Base-by-base conservation (phyloP, 2,329 filamentous ascomycete genomes). In the Talaromyces amestolkiae region DNA sequence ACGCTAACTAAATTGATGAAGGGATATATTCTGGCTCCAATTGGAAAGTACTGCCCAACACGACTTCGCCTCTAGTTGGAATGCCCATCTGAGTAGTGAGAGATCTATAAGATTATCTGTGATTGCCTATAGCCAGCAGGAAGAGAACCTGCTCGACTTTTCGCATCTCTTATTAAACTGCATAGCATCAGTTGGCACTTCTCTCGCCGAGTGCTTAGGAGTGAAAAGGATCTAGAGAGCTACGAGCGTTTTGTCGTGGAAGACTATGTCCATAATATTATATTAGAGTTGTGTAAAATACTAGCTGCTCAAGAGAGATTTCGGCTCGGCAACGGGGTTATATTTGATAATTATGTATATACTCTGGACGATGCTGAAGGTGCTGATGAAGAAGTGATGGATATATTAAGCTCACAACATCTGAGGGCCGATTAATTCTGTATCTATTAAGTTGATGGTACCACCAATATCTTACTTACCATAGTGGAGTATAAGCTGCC, bases 21-120 rank as follows among this genome's bases (percentile, higher is more conserved):
- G 37, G 70, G 70, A n/a, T 66, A 66, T 62, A 73, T 72, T 37
- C 66, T 69, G 1, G 24, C 63, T 43, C 72, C 69, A 10, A 70
- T 61, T 8, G 69, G 70, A 24, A 74, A 74, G 64, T 66, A 69
- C 58, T 75, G 70, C 63, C 73, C 70, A 8, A 67, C 45, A 31
- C 61, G 65, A 58, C 66, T 74, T 22, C 54, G 63, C 33, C 51
- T 24, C 22, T 75, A 69, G 72, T 56, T 60, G 13, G 68, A 72
- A 39, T 75, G 69, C 58, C 39, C 65, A 65, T 41, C 15, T 10
- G 19, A 66, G 47, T 67, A 73, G 62, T 56, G 65, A 62, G 61
- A 68, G 19, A 67, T 75, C 10, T 73, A 71, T 39, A 41, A 65
- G 9, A 41, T 59, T 19, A 68, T 75, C 22, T 65, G 31, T n/a